Evolutionary conservation across 2,329 filamentous ascomycete species (phyloP), one percentile per base, ranked within the genome.

Genomic region (Colletotrichum tropicicola): DNA sequence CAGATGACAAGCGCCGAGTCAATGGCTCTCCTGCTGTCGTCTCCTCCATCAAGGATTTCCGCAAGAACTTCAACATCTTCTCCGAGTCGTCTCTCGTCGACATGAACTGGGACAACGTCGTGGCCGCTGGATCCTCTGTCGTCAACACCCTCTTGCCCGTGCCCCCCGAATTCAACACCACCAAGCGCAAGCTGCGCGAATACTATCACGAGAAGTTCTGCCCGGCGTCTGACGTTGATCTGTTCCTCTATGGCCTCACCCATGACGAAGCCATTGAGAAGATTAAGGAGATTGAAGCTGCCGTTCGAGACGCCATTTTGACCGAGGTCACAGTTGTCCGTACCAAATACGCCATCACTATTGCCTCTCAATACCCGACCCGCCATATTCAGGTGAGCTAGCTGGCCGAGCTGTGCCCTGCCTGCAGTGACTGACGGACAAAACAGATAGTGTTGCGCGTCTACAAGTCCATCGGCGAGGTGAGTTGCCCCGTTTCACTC

Each of bases 301-400:
- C 83, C n/a, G 85, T 97, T 69, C 88, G 88, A 45, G 91, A 96
- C 77, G 89, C 91, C 4, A 90, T 97, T 56, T 82, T 97, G 21
- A 87, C 89, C n/a, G 93, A 97, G 77, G 92, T 91, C 1, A 95
- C 92, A 0, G 92, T 92, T 0, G 88, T 97, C 47, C 87, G 93
- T 35, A 97, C 93, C 17, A 97, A 95, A 80, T 91, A 97, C 72
- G 91, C 93, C 9, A 89, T 97, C 61, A 97, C 93, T 0, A 96
- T 97, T 72, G 92, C 88, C 32, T 93, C 90, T 45, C 90, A 95
- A 74, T 94, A 96, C 72, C 93, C 93, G 0, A 93, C 89, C 35
- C 89, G 93, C 2, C 93, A 97, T 73, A 85, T 97, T 4, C 92
- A 88, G 78, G 83, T 85, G 73, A 59, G 72, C 9, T n/a, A n/a